Percentiles rank a stretch among this genome's conserved stretches.
Evolutionary conservation across 129 eudicot species (phyloP).

Genomic region (Chrysanthemum makinoi): DNA sequence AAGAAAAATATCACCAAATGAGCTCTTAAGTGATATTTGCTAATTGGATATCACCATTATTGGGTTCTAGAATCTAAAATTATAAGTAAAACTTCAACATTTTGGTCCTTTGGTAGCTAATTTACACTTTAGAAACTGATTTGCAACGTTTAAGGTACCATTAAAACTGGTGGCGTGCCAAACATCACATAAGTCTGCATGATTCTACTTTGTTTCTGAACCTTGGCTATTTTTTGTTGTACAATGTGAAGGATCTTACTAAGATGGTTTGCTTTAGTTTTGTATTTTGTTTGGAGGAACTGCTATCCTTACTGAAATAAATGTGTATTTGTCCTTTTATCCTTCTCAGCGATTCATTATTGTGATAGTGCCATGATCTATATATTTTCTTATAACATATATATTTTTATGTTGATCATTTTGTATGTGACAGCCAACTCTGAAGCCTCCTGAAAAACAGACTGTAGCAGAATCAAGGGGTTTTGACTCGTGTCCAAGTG

Average conservation of each 20-base stretch:
- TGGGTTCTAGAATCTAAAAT: background rate
- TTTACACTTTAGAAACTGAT: conserved; percentile 1
- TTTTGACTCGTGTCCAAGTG: background rate
- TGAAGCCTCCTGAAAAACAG: conserved; percentile 57
- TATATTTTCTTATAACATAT: background rate
- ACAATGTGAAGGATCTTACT: background rate
- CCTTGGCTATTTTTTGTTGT: background rate
- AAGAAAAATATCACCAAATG: background rate
- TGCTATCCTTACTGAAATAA: background rate
- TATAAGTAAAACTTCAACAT: background rate
- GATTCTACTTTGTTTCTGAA: background rate
- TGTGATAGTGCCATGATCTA: background rate
- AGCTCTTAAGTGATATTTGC: background rate
- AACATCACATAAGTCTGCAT: background rate
- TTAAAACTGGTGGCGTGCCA: background rate
- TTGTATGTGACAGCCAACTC: conserved; percentile 34
- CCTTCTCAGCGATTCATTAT: background rate
- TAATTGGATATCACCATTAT: background rate
- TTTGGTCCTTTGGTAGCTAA: background rate
- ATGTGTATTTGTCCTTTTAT: conserved; percentile 7
- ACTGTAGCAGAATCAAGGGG: conserved; percentile 14
- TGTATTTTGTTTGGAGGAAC: background rate
- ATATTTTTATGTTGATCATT: background rate
- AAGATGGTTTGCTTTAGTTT: background rate
- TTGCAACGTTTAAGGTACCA: background rate